Percentiles rank a stretch among this genome's conserved stretches.
Evolutionary conservation across 2,329 filamentous ascomycete species (phyloP).

Genomic region (Parastagonospora nodorum): DNA sequence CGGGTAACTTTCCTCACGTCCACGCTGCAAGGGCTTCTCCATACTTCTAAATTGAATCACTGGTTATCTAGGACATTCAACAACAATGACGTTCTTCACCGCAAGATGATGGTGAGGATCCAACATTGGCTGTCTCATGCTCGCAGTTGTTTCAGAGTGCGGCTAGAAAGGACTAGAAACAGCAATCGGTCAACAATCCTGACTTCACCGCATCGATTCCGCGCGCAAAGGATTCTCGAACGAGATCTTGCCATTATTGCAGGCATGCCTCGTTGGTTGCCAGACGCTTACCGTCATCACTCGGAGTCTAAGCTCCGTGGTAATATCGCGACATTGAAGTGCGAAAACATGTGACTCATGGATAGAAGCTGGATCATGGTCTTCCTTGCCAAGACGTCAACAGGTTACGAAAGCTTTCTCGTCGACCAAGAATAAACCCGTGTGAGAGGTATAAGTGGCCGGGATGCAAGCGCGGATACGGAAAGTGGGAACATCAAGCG

Average conservation of each 20-base stretch:
- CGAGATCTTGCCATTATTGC: not conserved
- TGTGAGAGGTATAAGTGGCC: slow-evolving; percentile 23
- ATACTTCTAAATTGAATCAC: slow-evolving; percentile 10
- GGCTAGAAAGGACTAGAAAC: not conserved
- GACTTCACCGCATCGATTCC: slow-evolving; percentile 20
- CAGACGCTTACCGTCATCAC: slow-evolving; percentile 24
- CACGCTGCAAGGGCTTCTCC: slow-evolving; percentile 17
- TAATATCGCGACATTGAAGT: slow-evolving; percentile 12
- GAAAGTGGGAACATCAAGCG: slow-evolving; percentile 23
- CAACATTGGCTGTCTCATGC: too few relatives aligned
- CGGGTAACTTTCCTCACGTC: slow-evolving; percentile 12
- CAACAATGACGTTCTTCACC: slow-evolving; percentile 20
- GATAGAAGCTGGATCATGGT: slow-evolving; percentile 15
- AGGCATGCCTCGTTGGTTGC: slow-evolving; percentile 8
- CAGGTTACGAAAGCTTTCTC: slow-evolving; percentile 11
- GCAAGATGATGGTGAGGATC: slow-evolving; percentile 19
- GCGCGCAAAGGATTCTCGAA: not conserved
- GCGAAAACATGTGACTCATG: slow-evolving; percentile 23
- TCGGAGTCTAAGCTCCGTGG: slow-evolving; percentile 13
- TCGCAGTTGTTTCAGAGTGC: too few relatives aligned
- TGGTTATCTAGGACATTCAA: slow-evolving; percentile 19
- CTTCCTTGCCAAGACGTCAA: slow-evolving; percentile 24
- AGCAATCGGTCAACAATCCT: not conserved
- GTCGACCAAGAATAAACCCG: slow-evolving; percentile 22
- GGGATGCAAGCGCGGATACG: slow-evolving; percentile 19